Percentiles rank a stretch among this genome's conserved stretches.
phyloP scores from a whole-genome alignment of 495 filamentous ascomycete genomes.

The Daldinia decipiens region DNA sequence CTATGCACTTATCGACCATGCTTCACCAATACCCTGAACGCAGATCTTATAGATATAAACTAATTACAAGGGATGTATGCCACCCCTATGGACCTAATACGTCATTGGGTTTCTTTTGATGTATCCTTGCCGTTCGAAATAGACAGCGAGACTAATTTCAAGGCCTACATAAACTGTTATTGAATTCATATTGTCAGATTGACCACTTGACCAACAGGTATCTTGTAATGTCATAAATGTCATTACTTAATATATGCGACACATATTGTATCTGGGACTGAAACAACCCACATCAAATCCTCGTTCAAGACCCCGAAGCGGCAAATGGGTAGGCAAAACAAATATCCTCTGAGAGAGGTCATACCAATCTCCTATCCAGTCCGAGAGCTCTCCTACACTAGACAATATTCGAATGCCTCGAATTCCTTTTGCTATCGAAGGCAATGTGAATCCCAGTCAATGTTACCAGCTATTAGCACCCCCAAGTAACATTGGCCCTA shows the following conservation, averaged over 20 bases:
- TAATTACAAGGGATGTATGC: background rate
- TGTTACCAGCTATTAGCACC: background rate
- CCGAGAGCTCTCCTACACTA: background rate
- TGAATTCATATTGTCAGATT: too few species aligned
- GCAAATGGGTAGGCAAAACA: background rate
- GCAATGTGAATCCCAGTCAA: background rate
- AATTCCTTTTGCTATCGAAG: background rate
- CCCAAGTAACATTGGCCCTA: background rate
- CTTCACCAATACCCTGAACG: background rate
- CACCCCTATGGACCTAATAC: background rate
- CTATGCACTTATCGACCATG: too few species aligned
- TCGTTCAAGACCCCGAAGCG: background rate
- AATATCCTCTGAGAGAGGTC: background rate
- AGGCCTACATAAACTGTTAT: background rate
- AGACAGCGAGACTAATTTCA: background rate
- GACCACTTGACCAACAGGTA: too few species aligned
- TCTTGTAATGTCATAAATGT: too few species aligned
- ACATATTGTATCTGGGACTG: background rate
- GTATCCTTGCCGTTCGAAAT: background rate
- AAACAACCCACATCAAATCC: background rate
- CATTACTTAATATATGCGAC: too few species aligned
- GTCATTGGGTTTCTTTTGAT: background rate
- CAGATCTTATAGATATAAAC: background rate
- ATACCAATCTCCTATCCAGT: background rate
- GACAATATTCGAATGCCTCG: background rate